Conservation (phyloP, 306 rosid genomes). For the Mimosa pudica region DNA sequence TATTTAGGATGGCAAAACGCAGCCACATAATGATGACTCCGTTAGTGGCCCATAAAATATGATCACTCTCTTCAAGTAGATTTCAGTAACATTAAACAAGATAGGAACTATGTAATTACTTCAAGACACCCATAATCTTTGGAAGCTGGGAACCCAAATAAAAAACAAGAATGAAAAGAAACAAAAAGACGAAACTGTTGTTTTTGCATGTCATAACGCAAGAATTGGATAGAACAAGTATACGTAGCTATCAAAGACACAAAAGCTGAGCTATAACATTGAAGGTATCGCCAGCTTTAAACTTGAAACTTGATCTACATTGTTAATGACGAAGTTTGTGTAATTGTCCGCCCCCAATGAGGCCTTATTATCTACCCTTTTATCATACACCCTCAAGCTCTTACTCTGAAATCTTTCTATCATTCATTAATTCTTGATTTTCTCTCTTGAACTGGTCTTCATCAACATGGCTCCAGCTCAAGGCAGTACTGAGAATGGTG, state of each 20-base stretch:
- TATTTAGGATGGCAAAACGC: neutral
- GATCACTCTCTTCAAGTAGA: neutral
- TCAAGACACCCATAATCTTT: neutral
- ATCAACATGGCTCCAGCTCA: conserved; percentile 44
- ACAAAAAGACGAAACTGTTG: neutral
- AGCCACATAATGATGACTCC: neutral
- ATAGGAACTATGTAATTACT: neutral
- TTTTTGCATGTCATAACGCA: neutral
- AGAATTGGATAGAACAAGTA: neutral
- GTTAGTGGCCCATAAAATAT: neutral
- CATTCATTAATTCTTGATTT: neutral
- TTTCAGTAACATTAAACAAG: neutral
- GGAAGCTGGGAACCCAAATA: neutral
- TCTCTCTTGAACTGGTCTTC: neutral
- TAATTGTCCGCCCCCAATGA: conserved; percentile 54
- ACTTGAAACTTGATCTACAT: conserved; percentile 22
- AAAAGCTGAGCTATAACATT: conserved; percentile 16
- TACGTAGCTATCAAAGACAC: neutral
- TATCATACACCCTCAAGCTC: conserved; percentile 18
- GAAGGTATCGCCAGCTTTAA: conserved; percentile 60
- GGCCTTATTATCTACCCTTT: conserved; percentile 16
- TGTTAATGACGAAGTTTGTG: conserved; percentile 62
- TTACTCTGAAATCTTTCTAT: neutral
- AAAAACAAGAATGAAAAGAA: neutral
- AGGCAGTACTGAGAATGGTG: conserved; percentile 24